Evolutionary conservation across 2,329 filamentous ascomycete species (phyloP).

Genomic region (Pyricularia pennisetigena): DNA sequence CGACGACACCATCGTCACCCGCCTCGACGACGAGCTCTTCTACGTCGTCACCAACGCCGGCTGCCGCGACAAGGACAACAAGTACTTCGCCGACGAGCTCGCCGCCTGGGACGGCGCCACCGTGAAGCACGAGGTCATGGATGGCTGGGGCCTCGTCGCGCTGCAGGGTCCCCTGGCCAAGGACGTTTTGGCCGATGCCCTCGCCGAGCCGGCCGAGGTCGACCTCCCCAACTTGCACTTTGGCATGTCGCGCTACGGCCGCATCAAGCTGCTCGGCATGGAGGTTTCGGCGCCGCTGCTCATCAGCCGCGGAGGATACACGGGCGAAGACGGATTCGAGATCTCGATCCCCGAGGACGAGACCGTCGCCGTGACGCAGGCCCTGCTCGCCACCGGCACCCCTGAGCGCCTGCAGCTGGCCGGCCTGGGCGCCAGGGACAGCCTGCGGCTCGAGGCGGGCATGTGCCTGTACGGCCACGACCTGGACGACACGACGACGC

Average conservation of each 20-base stretch:
- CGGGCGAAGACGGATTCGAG: conserved; percentile 96
- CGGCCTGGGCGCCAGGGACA: conserved; percentile 85
- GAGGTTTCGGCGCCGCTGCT: conserved; percentile 44
- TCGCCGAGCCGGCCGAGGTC: conserved; percentile 40
- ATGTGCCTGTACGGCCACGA: conserved; percentile 99
- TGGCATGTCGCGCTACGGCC: conserved; percentile 60
- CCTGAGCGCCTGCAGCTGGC: conserved; percentile 61
- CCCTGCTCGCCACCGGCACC: conserved; percentile 56
- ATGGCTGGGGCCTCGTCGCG: conserved; percentile 70
- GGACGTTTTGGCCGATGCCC: conserved; percentile 54
- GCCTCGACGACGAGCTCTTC: conserved; percentile 63
- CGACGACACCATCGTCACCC: conserved; percentile 87
- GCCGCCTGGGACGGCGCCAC: conserved; percentile 32
- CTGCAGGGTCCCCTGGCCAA: conserved; percentile 77
- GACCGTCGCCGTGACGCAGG: conserved; percentile 56
- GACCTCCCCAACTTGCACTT: conserved; percentile 69
- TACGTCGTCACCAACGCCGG: conserved; percentile 95
- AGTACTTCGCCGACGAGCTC: conserved; percentile 65
- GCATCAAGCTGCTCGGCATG: conserved; percentile 48
- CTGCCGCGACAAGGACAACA: conserved; percentile 79
- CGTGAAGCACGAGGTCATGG: conserved; percentile 37
- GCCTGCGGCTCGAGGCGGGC: conserved; percentile 85
- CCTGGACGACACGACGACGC: conserved; percentile 65
- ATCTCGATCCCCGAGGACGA: conserved; percentile 69
- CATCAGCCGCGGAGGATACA: conserved; percentile 87